A percentile compares a stretch with the other conserved stretches of the same genome.
Conservation (phyloP, 116 monocot genomes). For the Trichopus zeylanicus region DNA sequence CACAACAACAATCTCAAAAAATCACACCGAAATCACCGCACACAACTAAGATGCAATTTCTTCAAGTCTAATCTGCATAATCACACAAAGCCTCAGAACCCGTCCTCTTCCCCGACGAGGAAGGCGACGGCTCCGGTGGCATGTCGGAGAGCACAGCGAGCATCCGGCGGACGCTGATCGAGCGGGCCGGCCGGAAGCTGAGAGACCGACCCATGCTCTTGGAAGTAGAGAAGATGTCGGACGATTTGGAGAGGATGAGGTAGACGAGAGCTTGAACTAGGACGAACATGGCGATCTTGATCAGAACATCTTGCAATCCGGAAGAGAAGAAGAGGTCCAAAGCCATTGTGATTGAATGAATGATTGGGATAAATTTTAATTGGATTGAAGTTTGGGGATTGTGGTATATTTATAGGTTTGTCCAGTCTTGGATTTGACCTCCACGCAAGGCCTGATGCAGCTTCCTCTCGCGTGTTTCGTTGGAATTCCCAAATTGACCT, state of each 20-base stretch:
- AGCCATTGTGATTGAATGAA: too few species aligned
- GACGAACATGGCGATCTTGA: conserved; percentile 49
- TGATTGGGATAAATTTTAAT: too few species aligned
- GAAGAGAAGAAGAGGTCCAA: not conserved
- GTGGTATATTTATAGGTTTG: too few species aligned
- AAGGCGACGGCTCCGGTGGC: conserved; percentile 11
- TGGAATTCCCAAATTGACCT: too few species aligned
- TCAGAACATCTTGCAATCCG: not conserved
- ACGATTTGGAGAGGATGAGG: conserved; percentile 73
- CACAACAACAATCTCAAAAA: too few species aligned
- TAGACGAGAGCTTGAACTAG: conserved; percentile 72
- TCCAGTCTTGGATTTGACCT: too few species aligned
- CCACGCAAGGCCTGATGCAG: too few species aligned
- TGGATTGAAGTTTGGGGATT: too few species aligned
- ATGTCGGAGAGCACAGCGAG: conserved; percentile 36
- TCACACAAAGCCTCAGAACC: not conserved
- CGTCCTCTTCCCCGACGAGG: not conserved
- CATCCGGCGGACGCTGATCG: conserved; percentile 40
- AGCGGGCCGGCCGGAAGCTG: conserved; percentile 29
- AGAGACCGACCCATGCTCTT: conserved; percentile 21
- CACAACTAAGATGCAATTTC: too few species aligned
- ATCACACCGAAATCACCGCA: too few species aligned
- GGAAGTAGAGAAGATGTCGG: conserved; percentile 43
- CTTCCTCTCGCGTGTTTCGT: too few species aligned
- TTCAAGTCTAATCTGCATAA: not conserved